phyloP scores from a whole-genome alignment of 225 moss, liverwort and hornwort species.

The Bryoerythrophyllum caledonicum region DNA sequence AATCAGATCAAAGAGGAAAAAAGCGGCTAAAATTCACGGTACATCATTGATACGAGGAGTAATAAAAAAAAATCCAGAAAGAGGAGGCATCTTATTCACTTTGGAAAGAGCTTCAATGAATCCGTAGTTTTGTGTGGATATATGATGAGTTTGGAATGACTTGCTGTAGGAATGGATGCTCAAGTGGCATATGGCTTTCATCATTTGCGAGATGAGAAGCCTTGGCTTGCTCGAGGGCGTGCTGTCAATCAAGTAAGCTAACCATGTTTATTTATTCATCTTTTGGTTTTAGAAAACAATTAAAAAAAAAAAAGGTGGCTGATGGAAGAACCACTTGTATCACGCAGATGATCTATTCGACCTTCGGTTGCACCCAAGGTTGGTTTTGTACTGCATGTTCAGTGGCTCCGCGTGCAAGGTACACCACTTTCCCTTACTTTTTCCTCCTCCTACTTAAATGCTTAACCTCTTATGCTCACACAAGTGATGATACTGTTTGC shows the following conservation, averaged over 20 bases:
- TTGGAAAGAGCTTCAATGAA: no score
- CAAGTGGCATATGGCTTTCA: conserved; percentile 98
- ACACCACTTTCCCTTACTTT: conserved; percentile 1
- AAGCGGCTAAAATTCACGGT: no score
- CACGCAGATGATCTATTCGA: conserved; percentile 81
- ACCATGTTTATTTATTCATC: not conserved
- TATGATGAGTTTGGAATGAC: not conserved
- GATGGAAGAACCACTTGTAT: conserved; percentile 1
- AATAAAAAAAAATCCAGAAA: no score
- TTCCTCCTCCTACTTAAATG: not conserved
- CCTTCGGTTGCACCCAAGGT: conserved; percentile 85
- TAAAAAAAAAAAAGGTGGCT: not conserved
- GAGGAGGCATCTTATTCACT: no score
- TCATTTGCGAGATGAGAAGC: conserved; percentile 78
- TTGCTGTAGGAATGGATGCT: conserved; percentile 89
- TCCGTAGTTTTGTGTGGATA: not conserved
- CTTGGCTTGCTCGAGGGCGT: conserved; percentile 90
- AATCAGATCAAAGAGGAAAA: no score
- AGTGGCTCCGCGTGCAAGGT: conserved; percentile 71
- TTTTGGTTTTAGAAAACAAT: no score
- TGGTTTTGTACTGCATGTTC: conserved; percentile 96
- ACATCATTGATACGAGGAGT: no score
- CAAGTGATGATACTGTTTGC: conserved; percentile 16
- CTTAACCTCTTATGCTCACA: not conserved
- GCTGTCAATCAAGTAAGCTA: conserved; percentile 78